Percentiles rank a stretch among this genome's conserved stretches.
Conservation (phyloP, 371 early-diverging fungal genomes). For the Mortierella sp. region DNA sequence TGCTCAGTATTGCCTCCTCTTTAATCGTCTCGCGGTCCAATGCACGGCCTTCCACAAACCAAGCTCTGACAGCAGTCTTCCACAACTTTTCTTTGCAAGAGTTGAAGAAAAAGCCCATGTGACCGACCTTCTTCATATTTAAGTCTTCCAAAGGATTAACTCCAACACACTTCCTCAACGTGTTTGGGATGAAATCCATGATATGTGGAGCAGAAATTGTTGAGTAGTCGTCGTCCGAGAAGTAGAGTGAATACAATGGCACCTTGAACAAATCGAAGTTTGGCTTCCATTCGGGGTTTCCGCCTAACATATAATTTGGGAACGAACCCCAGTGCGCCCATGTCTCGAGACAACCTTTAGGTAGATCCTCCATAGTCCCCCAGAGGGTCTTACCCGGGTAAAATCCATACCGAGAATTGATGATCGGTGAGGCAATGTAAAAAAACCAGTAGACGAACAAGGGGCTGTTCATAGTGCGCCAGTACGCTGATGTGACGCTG, state of each 20-base stretch:
- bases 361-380: conserved; percentile 55
- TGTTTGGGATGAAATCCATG: conserved; percentile 41
- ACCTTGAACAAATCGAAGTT: conserved; percentile 48
- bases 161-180: conserved; percentile 36
- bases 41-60: conserved; percentile 51
- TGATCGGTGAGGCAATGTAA: conserved; percentile 39
- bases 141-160: conserved; percentile 37
- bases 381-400: conserved; percentile 55
- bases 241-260: conserved; percentile 48
- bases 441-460: conserved; percentile 54
- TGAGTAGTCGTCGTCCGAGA: conserved; percentile 53
- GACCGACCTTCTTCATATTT: conserved; percentile 55
- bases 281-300: conserved; percentile 57
- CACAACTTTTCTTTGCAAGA: conserved; percentile 48
- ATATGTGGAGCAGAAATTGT: conserved; percentile 34
- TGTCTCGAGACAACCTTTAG: conserved; percentile 46
- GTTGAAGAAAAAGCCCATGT: conserved; percentile 57
- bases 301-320: conserved; percentile 50
- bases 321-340: conserved; percentile 52
- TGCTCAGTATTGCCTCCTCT: conserved; percentile 22
- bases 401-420: conserved; percentile 43
- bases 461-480: conserved; percentile 45
- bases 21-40: conserved; percentile 43
- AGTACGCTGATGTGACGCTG: conserved; percentile 50
- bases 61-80: conserved; percentile 40